Conservation (phyloP, 257 asterid species). For the Scutellaria minor region DNA sequence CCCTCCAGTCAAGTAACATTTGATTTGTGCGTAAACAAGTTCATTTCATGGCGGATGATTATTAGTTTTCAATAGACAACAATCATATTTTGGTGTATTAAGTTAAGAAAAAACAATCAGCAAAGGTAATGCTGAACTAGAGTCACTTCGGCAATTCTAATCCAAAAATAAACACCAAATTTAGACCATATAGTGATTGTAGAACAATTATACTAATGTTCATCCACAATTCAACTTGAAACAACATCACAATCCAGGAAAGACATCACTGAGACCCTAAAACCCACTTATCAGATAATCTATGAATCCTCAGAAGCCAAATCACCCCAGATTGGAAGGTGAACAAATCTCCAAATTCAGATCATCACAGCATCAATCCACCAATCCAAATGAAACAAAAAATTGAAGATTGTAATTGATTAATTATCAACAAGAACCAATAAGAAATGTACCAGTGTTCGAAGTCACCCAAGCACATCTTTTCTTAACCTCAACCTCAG, state of each 20-base stretch:
- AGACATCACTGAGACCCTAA: not conserved
- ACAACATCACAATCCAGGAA: slow-evolving; percentile 10
- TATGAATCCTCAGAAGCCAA: slow-evolving; percentile 20
- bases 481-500: slow-evolving; percentile 54
- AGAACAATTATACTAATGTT: not conserved
- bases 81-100: not conserved
- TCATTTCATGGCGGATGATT: slow-evolving; percentile 10
- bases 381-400: not conserved
- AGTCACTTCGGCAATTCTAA: not conserved
- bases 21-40: not conserved
- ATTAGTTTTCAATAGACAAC: slow-evolving; percentile 11
- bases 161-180: not conserved
- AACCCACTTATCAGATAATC: not conserved
- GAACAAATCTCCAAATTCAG: slow-evolving; percentile 15
- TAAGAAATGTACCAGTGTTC: slow-evolving; percentile 67
- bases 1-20: slow-evolving; percentile 20
- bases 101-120: slow-evolving; percentile 1
- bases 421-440: slow-evolving; percentile 7
- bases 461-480: slow-evolving; percentile 94
- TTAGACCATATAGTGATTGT: not conserved
- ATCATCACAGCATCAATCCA: slow-evolving; percentile 2
- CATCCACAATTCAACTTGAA: slow-evolving; percentile 29
- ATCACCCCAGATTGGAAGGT: not conserved
- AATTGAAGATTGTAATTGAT: slow-evolving; percentile 4
- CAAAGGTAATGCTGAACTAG: not conserved